Percentiles rank a stretch among this genome's conserved stretches.
These are phyloP conservation scores for Arthroderma uncinatum DNA, from an alignment of 2,329 filamentous ascomycete species.

Conservation along the genomic window DNA sequence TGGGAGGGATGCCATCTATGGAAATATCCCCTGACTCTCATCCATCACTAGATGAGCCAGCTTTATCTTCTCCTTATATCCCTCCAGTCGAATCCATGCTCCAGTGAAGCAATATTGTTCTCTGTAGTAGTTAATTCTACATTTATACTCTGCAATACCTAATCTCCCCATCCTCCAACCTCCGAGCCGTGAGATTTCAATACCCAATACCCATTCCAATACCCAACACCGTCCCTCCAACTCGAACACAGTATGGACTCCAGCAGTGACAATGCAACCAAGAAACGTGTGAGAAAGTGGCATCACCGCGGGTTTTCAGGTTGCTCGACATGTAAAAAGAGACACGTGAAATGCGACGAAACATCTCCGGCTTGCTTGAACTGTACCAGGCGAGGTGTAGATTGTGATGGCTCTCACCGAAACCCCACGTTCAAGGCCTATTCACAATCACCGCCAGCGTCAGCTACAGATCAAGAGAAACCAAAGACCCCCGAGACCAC, in stretches of 20 bases:
- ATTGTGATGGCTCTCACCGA: slow-evolving; percentile 27
- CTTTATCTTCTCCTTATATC: too few species aligned
- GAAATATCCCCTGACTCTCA: not conserved
- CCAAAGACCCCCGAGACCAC: not conserved
- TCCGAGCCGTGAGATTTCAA: not conserved
- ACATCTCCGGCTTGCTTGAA: slow-evolving; percentile 29
- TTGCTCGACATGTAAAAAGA: slow-evolving; percentile 32
- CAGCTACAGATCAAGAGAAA: not conserved
- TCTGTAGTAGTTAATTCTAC: not conserved
- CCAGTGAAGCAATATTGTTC: too few species aligned
- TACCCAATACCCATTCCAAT: not conserved
- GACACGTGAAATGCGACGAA: slow-evolving; percentile 32
- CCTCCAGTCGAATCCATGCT: too few species aligned
- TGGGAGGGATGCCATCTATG: not conserved
- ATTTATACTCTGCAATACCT: not conserved
- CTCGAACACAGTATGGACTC: not conserved
- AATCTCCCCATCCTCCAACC: not conserved
- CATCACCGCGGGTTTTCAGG: slow-evolving; percentile 34
- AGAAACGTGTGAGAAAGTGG: slow-evolving; percentile 30
- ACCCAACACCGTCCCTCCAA: too few species aligned
- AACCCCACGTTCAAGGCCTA: slow-evolving; percentile 32
- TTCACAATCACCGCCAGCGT: slow-evolving; percentile 17
- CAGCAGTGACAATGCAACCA: slow-evolving; percentile 13
- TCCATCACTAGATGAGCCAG: not conserved
- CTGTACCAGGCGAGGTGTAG: slow-evolving; percentile 26